Conservation (phyloP, 2,329 filamentous ascomycete genomes). For the Periconia sp. region DNA sequence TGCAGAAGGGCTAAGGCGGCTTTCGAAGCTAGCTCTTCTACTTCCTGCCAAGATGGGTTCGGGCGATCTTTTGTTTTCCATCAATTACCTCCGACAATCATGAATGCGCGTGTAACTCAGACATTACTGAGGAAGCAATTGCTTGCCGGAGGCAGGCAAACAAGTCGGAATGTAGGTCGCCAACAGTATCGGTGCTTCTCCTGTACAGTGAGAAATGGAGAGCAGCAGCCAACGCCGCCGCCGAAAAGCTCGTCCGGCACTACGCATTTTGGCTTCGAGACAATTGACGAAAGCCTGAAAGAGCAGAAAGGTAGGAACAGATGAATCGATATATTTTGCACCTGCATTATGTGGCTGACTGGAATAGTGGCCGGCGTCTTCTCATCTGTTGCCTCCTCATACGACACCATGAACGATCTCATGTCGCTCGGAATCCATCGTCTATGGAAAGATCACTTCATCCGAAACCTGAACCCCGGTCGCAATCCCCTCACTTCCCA, state of each 20-base stretch:
- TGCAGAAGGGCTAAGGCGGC: constrained; percentile 9
- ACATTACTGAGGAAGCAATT: constrained; percentile 33
- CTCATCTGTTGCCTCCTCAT: constrained; percentile 89
- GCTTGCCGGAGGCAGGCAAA: constrained; percentile 21
- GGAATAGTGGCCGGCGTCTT: constrained; percentile 79
- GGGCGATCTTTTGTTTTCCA: constrained; percentile 10
- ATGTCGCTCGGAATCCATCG: constrained; percentile 98
- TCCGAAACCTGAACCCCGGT: constrained; percentile 85
- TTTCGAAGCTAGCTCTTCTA: constrained; percentile 2
- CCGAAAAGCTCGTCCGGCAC: constrained; percentile 51
- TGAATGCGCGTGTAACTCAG: constrained; percentile 32
- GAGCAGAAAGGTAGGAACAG: constrained; percentile 58
- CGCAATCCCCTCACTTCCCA: constrained; percentile 52
- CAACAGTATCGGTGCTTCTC: constrained; percentile 54
- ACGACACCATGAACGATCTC: constrained; percentile 98
- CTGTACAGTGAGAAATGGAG: constrained; percentile 46
- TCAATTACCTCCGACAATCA: constrained; percentile 15
- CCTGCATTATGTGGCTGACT: constrained; percentile 9
- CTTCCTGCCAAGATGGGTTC: constrained; percentile 25
- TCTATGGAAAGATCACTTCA: constrained; percentile 97
- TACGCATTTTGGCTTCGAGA: constrained; percentile 91
- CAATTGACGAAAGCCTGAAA: constrained; percentile 79
- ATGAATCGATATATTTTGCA: not conserved
- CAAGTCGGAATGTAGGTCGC: constrained; percentile 9
- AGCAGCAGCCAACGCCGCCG: constrained; percentile 43